Evolutionary conservation across 2,329 filamentous ascomycete genomes (phyloP), one percentile per base, ranked within the genome.

Genomic region (Arthrobotrys musiformis): DNA sequence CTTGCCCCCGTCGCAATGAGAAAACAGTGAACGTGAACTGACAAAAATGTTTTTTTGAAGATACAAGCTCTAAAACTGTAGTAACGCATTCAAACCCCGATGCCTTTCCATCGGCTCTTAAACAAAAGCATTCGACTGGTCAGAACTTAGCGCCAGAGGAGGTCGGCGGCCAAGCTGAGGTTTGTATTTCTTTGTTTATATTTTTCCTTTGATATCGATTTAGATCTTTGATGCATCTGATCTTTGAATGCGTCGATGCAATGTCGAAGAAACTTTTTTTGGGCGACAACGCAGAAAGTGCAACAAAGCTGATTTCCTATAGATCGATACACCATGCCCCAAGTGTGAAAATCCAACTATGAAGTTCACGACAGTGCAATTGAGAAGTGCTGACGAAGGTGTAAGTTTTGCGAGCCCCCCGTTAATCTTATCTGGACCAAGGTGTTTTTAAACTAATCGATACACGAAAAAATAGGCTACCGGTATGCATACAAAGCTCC

Each of bases 331-430:
- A 83, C 89, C 87, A 50, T 98, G 95, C 83, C 88, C 91, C 52
- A 90, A 93, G 81, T 98, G 95, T 83, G 93, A 91, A 15, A 87
- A 90, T 64, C 90, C 90, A 64, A 91, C 97, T 82, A 93, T 98
- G 84, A 91, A 90, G 81, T 98, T 91, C 83, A 92, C 93, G 60
- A 91, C 91, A 1, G 89, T 93, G 77, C 95, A 99, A 83, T 85
- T 97, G 81, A 91, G 94, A 81, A 90, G 93, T 86, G 95, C 94
- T 67, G 95, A 99, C 83, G 94, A 98, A 89, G 95, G 95, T 78
- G 93, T 91, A 79, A 97, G 94, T 0, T 89, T 22, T 44, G n/a
- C n/a, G n/a, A n/a, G n/a, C n/a, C n/a, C n/a, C n/a, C n/a, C n/a
- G n/a, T n/a, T n/a, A n/a, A n/a, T n/a, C n/a, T n/a, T n/a, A n/a